Base-by-base conservation (phyloP, 768 basidiomycete species). In the Porphyrellus cyaneotinctus region DNA sequence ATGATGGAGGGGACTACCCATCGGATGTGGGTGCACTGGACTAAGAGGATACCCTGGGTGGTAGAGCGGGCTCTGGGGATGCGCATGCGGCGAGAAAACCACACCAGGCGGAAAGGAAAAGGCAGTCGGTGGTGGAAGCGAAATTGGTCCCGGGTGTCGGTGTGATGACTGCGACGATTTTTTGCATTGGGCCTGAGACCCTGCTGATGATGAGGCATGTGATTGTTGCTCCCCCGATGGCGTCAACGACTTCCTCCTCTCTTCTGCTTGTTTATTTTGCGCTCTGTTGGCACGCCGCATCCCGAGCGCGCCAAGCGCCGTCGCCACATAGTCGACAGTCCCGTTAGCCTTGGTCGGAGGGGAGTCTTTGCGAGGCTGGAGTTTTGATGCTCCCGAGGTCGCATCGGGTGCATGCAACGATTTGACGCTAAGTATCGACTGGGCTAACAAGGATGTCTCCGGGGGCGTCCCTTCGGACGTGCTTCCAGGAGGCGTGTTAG, bases 101-200 rank as follows among this genome's bases (percentile, higher is more conserved):
- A 62, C 63, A 9, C 68, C 63, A 5, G 70, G 70, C 0, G 78
- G 68, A 53, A 79, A 76, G 4, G 74, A 69, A 28, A 76, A 75
- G 15, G 71, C 64, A 22, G 74, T 77, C 1, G 78, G 83, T 1
- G 83, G 87, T 28, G 83, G 89, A 28, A 85, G 77, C 2, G 82
- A 68, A 46, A 90, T 89, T 2, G 81, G 82, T 1, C 86, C 87
- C 1, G 88, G 88, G 57, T 85, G 87, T 42, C 83, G 76, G 35
- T 74, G 75, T 51, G 56, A 55, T 23, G 64, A 52, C 22, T 65
- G 61, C 4, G 52, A 26, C 4, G 58, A 36, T 46, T 57, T 64
- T 54, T 57, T 57, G 38, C 53, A 47, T 13, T 59, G 49, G 0
- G 49, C 41, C n/a, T 58, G 64, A 43, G 54, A 32, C 17, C 33